Conservation (phyloP, 1,139 yeast genomes). For the Saccharomyces hybrid region DNA sequence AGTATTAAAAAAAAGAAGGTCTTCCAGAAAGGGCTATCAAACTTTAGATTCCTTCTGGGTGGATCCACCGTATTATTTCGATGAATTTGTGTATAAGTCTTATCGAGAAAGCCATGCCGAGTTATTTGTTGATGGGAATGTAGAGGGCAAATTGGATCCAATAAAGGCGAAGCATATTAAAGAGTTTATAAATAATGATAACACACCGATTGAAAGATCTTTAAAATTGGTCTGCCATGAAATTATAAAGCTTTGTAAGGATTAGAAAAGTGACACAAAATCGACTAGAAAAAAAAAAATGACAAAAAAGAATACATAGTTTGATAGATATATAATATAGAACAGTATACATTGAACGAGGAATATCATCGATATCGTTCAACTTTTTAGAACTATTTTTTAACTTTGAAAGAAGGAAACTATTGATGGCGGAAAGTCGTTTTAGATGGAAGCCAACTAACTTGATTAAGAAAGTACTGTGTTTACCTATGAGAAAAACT, state of each 20-base stretch:
- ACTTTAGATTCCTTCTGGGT: conserved; percentile 85
- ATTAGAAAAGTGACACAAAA: neutral
- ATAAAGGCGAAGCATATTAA: conserved; percentile 16
- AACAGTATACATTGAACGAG: neutral
- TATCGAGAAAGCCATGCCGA: conserved; percentile 54
- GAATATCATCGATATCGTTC: no score
- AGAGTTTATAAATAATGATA: conserved; percentile 27
- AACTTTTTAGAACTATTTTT: neutral
- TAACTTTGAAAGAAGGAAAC: no score
- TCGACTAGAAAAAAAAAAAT: neutral
- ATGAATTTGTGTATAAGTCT: conserved; percentile 80
- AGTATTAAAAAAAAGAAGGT: conserved; percentile 59
- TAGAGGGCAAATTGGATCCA: conserved; percentile 34
- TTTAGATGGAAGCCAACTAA: conserved; percentile 9
- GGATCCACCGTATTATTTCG: conserved; percentile 90
- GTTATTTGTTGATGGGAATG: conserved; percentile 47
- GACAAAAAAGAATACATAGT: neutral
- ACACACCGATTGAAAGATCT: conserved; percentile 21
- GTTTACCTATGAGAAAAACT: conserved; percentile 22
- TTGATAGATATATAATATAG: neutral
- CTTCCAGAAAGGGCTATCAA: conserved; percentile 63
- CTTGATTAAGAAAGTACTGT: conserved; percentile 15
- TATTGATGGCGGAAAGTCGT: no score
- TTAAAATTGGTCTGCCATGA: conserved; percentile 26
- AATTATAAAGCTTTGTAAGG: conserved; percentile 7